A percentile compares a stretch with the other conserved stretches of the same genome.
Evolutionary conservation across 1,284 basidiomycete genomes (phyloP).

Genomic region (Veloporphyrellus conicus): DNA sequence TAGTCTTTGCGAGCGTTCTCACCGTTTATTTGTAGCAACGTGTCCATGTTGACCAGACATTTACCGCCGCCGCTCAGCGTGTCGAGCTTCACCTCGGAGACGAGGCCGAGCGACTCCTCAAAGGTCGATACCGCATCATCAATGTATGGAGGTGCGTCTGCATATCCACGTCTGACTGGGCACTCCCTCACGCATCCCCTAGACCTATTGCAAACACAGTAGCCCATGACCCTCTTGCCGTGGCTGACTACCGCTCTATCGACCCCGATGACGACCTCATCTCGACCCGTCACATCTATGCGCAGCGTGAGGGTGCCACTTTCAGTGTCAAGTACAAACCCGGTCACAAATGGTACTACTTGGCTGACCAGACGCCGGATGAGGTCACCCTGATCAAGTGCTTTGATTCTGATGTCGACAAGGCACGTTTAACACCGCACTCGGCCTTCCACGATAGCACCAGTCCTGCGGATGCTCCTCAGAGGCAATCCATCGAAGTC

Average conservation of each 20-base stretch:
- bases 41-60: conserved; percentile 48
- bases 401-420: conserved; percentile 40
- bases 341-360: conserved; percentile 48
- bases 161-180: background rate
- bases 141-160: conserved; percentile 46
- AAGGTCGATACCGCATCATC: conserved; percentile 47
- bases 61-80: conserved; percentile 35
- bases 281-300: conserved; percentile 13
- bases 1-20: background rate
- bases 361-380: conserved; percentile 43
- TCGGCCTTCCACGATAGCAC: conserved; percentile 42
- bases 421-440: conserved; percentile 45
- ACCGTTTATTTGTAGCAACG: conserved; percentile 1
- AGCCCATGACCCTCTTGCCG: conserved; percentile 19
- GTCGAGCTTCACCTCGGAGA: conserved; percentile 39
- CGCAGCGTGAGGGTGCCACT: conserved; percentile 12
- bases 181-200: background rate
- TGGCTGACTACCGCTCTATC: conserved; percentile 20
- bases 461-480: conserved; percentile 39
- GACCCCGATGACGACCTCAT: conserved; percentile 15
- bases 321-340: conserved; percentile 34
- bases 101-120: conserved; percentile 39
- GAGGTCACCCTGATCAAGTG: conserved; percentile 50
- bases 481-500: conserved; percentile 31
- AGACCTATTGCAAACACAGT: conserved; percentile 44